Base-by-base conservation (phyloP, 164 flowering plant genomes). In the Magnolia officinalis region DNA sequence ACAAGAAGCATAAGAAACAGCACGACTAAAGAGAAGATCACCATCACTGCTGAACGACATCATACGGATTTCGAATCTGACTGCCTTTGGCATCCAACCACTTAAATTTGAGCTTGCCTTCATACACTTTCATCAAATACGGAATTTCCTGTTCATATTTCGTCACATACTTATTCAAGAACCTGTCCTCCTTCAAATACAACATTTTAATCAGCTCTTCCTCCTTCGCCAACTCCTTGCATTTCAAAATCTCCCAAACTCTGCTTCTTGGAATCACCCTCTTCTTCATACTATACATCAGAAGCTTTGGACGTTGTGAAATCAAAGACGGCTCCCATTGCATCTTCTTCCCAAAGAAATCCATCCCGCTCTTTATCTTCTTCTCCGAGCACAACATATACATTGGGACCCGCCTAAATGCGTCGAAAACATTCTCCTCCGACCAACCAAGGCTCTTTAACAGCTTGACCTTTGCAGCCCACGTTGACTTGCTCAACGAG, bases 361-460 rank as follows among this genome's bases (percentile, higher is more conserved):
- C 71, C 75, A 77, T 51, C 16, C 63, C 70, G 13, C 11, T 50
- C 67, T 45, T 63, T 59, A 77, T 45, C 64, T 72, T 77, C 37
- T 72, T 45, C 66, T 24, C 72, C 7, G 79, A 77, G 21, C 55
- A 63, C 18, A 51, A 5, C 11, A 72, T 0, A 50, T 45, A 63
- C 2, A 19, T 5, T 4, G 79, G 79, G 20, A 26, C 11, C 37
- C 63, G 51, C 55, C 50, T 72, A 16, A 77, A 77, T 1, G 79
- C 79, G 50, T 24, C 55, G 14, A 67, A 18, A 63, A 72, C 64
- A 2, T 71, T 70, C 13, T 14, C 59, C n/a, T 77, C 63, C 1
- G 79, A 71, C 79, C 79, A 77, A 11, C 79, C 79, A 18, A 72
- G 37, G 18, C 21, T 18, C 75, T 77, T 72, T 7, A 77, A 29